phyloP scores from a whole-genome alignment of 176 grass and related monocot genomes.

The Raddia guianensis region DNA sequence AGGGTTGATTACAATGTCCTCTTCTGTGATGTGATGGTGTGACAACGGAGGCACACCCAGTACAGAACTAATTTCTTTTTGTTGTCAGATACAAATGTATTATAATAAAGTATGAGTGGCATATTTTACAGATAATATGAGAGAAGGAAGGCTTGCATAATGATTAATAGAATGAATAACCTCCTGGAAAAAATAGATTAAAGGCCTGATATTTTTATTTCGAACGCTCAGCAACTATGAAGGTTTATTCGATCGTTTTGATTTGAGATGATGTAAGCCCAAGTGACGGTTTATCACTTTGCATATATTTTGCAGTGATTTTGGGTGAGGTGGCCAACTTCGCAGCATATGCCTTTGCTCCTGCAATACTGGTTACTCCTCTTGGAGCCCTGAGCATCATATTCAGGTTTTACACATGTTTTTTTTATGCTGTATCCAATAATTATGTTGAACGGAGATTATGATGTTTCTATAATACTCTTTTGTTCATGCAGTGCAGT shows the following conservation, averaged over 20 bases:
- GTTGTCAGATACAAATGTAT: background rate
- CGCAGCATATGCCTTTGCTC: conserved; percentile 86
- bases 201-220: background rate
- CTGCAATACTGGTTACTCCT: conserved; percentile 88
- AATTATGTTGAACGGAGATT: background rate
- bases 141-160: background rate
- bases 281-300: background rate
- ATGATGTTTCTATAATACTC: conserved; percentile 32
- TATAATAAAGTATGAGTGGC: background rate
- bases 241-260: background rate
- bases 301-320: conserved; percentile 63
- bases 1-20: conserved; percentile 40
- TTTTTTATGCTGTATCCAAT: background rate
- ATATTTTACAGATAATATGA: background rate
- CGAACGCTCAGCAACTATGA: background rate
- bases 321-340: conserved; percentile 79
- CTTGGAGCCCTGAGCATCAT: conserved; percentile 87
- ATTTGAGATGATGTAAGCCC: background rate
- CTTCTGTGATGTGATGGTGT: background rate
- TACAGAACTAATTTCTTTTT: background rate
- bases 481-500: conserved; percentile 83
- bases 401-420: conserved; percentile 66
- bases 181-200: background rate
- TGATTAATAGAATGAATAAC: background rate
- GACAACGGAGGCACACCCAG: background rate